A percentile compares a stretch with the other conserved stretches of the same genome.
Evolutionary conservation across 1,139 yeast species (phyloP).

Genomic region (Debaryomyces nepalensis): DNA sequence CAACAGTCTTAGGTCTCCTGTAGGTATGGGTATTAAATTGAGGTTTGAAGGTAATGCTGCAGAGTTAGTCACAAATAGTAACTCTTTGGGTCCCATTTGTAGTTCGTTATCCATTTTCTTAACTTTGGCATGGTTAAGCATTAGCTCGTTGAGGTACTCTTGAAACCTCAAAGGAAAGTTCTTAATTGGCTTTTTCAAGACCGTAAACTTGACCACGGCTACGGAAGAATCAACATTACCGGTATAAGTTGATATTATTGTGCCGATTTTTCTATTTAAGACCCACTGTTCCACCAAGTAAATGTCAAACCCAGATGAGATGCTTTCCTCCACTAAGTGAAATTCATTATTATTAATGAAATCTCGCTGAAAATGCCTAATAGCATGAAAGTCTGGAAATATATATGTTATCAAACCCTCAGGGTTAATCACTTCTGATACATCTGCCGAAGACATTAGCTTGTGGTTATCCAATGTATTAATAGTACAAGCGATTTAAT

Average conservation of each 20-base stretch:
- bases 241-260: slow-evolving; percentile 79
- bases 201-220: slow-evolving; percentile 60
- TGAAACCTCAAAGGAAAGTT: slow-evolving; percentile 64
- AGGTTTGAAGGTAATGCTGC: slow-evolving; percentile 79
- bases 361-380: slow-evolving; percentile 50
- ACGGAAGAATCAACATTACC: slow-evolving; percentile 74
- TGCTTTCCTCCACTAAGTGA: slow-evolving; percentile 46
- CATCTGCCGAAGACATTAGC: slow-evolving; percentile 6
- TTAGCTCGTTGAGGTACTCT: slow-evolving; percentile 67
- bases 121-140: slow-evolving; percentile 57
- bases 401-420: slow-evolving; percentile 46
- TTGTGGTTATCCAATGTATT: too few species aligned
- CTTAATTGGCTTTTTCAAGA: slow-evolving; percentile 57
- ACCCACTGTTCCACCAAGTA: slow-evolving; percentile 97
- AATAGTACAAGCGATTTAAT: too few species aligned
- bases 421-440: slow-evolving; percentile 1
- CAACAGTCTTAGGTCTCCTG: slow-evolving; percentile 59
- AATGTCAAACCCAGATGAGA: slow-evolving; percentile 75
- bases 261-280: slow-evolving; percentile 65
- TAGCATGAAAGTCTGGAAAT: slow-evolving; percentile 58
- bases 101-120: slow-evolving; percentile 37
- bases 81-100: slow-evolving; percentile 30
- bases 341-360: slow-evolving; percentile 43
- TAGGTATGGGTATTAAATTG: slow-evolving; percentile 69
- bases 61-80: slow-evolving; percentile 78